A percentile compares a stretch with the other conserved stretches of the same genome.
Conservation (phyloP, 345 rosid species). For the Rubroshorea leprosula region DNA sequence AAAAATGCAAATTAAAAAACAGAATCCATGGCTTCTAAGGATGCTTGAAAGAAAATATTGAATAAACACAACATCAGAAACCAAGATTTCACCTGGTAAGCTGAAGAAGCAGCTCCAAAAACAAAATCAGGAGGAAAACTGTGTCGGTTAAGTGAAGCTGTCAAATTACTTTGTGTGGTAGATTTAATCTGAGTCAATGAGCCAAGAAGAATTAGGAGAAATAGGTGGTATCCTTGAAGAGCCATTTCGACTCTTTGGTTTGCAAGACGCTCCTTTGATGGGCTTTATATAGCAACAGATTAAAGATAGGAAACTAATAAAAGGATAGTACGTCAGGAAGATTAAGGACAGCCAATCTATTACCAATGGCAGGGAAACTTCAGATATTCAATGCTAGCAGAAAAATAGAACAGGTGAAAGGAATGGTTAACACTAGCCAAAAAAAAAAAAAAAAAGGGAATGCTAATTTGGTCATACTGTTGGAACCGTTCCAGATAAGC, state of each 20-base stretch:
- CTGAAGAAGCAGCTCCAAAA: slow-evolving; percentile 37
- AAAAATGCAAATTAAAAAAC: neutral
- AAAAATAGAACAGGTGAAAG: neutral
- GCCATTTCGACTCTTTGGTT: neutral
- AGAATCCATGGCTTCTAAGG: neutral
- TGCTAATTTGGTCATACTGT: slow-evolving; percentile 7
- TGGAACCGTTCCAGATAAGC: no score
- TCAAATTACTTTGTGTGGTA: neutral
- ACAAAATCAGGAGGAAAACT: slow-evolving; percentile 31
- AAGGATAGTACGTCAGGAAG: neutral
- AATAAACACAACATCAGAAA: neutral
- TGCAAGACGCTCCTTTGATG: neutral
- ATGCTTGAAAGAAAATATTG: no score
- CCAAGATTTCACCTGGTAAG: slow-evolving; percentile 27
- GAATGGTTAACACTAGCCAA: neutral
- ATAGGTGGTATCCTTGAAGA: slow-evolving; percentile 11
- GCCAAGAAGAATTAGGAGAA: neutral
- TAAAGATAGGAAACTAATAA: neutral
- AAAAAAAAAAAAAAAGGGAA: slow-evolving; percentile 15
- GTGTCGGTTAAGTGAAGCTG: slow-evolving; percentile 17
- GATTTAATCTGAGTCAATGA: neutral
- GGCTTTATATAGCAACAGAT: neutral
- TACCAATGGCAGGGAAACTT: neutral
- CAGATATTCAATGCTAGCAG: neutral
- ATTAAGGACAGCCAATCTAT: neutral